Conservation (phyloP, 495 filamentous ascomycete genomes). For the Aspergillus haitiensis region DNA sequence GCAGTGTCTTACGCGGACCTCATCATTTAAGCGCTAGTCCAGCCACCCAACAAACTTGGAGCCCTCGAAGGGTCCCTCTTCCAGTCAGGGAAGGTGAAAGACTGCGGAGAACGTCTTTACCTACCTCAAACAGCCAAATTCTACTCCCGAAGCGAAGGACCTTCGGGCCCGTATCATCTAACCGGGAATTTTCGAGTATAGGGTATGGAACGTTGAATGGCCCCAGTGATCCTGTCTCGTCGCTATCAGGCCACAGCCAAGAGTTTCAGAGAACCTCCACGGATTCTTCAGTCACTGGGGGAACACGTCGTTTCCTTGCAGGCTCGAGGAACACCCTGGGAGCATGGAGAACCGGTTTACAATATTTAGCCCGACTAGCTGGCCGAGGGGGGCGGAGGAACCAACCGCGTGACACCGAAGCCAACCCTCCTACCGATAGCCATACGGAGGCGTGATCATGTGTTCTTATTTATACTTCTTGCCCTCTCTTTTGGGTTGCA, state of each 20-base stretch:
- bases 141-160: slow-evolving; percentile 27
- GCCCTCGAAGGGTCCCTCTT: slow-evolving; percentile 25
- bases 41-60: slow-evolving; percentile 26
- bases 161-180: slow-evolving; percentile 8
- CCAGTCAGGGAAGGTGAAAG: slow-evolving; percentile 14
- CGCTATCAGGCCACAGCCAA: neutral
- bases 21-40: slow-evolving; percentile 33
- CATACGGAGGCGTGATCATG: neutral
- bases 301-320: slow-evolving; percentile 29
- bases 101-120: slow-evolving; percentile 33
- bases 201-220: slow-evolving; percentile 37
- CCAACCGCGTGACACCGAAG: slow-evolving; percentile 19
- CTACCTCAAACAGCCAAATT: slow-evolving; percentile 25
- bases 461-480: neutral
- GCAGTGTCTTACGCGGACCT: slow-evolving; percentile 26
- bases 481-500: neutral
- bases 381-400: slow-evolving; percentile 21
- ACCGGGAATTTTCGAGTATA: slow-evolving; percentile 2
- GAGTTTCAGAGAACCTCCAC: neutral
- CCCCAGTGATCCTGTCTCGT: slow-evolving; percentile 7
- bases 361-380: slow-evolving; percentile 32
- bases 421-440: slow-evolving; percentile 6
- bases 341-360: slow-evolving; percentile 33
- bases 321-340: slow-evolving; percentile 36
- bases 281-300: neutral